phyloP scores from a whole-genome alignment of 352 stramenopile genomes.

The Vaucheria bursata region DNA sequence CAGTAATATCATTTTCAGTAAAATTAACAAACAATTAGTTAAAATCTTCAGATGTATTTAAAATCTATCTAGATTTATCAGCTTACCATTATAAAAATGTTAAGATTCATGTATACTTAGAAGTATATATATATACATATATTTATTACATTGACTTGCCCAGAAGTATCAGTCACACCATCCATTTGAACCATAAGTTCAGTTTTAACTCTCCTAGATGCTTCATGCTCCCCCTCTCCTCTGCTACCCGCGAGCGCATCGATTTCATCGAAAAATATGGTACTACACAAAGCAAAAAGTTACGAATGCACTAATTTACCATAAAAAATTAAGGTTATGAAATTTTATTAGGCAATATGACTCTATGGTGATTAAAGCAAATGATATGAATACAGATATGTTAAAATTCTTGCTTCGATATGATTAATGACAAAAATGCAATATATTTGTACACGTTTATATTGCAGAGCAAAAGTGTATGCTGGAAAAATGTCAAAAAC shows the following conservation, averaged over 20 bases:
- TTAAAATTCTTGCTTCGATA: not conserved
- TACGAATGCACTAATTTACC: constrained; percentile 3
- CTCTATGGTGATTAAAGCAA: not conserved
- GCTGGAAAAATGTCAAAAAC: too few relatives aligned
- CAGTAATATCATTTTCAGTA: too few relatives aligned
- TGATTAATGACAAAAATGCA: too few relatives aligned
- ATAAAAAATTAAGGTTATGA: not conserved
- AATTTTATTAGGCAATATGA: not conserved
- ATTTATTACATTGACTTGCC: not conserved
- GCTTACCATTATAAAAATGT: too few relatives aligned
- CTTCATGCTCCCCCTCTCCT: constrained; percentile 43
- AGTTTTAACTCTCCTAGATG: constrained; percentile 78
- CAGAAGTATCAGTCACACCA: constrained; percentile 60
- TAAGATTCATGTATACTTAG: too few relatives aligned
- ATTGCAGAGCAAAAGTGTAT: too few relatives aligned
- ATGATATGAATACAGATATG: not conserved
- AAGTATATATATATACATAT: too few relatives aligned
- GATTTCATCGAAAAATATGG: constrained; percentile 98
- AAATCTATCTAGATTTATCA: too few relatives aligned
- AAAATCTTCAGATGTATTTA: too few relatives aligned
- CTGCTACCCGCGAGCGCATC: constrained; percentile 84
- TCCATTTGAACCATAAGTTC: constrained; percentile 96
- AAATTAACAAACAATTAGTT: too few relatives aligned
- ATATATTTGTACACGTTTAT: too few relatives aligned
- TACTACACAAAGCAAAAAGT: constrained; percentile 54